phyloP scores from a whole-genome alignment of 1,284 basidiomycete genomes.

The Pyrrhoderma lamaoense region DNA sequence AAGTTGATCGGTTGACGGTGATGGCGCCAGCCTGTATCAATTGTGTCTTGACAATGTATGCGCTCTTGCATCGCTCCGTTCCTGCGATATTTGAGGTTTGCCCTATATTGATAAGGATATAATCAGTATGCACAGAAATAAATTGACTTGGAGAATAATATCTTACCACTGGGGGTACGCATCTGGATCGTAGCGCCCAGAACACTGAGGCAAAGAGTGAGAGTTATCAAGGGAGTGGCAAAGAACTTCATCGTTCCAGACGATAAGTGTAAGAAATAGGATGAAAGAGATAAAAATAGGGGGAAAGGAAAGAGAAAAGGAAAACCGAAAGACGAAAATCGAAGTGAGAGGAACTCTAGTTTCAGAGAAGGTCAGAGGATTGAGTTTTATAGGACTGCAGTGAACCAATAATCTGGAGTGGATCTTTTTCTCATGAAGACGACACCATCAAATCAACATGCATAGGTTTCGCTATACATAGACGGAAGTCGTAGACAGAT shows the following conservation, averaged over 20 bases:
- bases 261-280: constrained; percentile 9
- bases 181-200: constrained; percentile 15
- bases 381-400: too few relatives aligned
- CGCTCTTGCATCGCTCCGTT: constrained; percentile 8
- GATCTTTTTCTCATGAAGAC: too few relatives aligned
- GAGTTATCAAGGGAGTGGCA: constrained; percentile 14
- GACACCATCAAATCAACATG: too few relatives aligned
- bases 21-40: constrained; percentile 5
- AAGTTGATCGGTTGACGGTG: constrained; percentile 12
- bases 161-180: neutral
- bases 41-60: constrained; percentile 6
- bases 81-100: neutral
- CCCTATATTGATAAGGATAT: neutral
- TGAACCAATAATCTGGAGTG: too few relatives aligned
- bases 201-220: constrained; percentile 14
- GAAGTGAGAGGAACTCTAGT: neutral
- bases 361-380: too few relatives aligned
- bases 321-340: neutral
- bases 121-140: neutral
- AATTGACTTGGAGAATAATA: neutral
- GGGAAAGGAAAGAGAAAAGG: neutral
- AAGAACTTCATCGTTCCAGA: constrained; percentile 18
- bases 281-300: neutral
- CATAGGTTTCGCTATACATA: too few relatives aligned
- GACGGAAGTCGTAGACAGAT: too few relatives aligned